These are phyloP conservation scores for Flaveria trinervia DNA, from an alignment of 129 eudicot species.

Conservation along the genomic window DNA sequence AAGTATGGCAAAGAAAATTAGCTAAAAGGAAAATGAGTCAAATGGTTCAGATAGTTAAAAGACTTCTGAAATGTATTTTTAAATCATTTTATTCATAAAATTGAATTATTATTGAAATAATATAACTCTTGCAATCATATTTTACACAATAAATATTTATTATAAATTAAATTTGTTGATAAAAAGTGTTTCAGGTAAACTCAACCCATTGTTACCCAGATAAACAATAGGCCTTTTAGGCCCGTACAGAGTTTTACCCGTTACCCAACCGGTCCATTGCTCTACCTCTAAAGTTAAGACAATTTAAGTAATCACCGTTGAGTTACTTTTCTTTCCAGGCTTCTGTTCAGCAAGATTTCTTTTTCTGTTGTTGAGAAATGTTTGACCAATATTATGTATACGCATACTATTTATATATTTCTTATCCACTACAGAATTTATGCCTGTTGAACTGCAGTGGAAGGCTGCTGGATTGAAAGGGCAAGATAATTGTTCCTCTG, in stretches of 20 bases:
- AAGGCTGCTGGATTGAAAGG: conserved; percentile 65
- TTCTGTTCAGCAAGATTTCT: conserved; percentile 53
- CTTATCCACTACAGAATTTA: conserved; percentile 38
- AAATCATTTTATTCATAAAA: neutral
- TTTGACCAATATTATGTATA: conserved; percentile 55
- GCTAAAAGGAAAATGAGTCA: neutral
- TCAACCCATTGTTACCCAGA: neutral
- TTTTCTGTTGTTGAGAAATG: conserved; percentile 68
- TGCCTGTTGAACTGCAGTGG: conserved; percentile 40
- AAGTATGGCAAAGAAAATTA: neutral
- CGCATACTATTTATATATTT: conserved; percentile 51
- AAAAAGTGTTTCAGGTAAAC: neutral
- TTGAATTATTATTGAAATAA: neutral
- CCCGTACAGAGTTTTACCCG: neutral
- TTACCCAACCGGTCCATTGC: neutral
- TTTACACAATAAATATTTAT: neutral
- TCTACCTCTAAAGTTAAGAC: conserved; percentile 5
- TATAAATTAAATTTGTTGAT: neutral
- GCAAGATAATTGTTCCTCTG: conserved; percentile 49
- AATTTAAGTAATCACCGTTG: conserved; percentile 56
- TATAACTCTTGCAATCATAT: neutral
- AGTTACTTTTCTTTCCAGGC: conserved; percentile 49
- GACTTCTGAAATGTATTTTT: neutral
- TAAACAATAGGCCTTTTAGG: neutral
- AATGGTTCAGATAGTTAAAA: neutral